Base-by-base conservation (phyloP, 2,329 filamentous ascomycete genomes). In the Gnomoniopsis smithogilvyi region DNA sequence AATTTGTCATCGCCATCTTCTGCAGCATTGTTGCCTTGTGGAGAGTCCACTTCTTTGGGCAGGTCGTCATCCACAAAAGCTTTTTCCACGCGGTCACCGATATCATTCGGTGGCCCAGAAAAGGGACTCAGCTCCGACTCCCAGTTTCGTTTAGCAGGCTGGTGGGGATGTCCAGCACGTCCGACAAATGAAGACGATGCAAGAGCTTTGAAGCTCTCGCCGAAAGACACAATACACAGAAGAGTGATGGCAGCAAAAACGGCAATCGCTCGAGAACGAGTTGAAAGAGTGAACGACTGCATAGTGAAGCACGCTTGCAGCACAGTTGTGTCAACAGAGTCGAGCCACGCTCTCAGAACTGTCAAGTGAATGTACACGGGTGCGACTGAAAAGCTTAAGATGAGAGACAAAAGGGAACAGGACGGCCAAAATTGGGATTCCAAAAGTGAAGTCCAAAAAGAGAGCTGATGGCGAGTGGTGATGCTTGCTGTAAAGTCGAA, bases 371-470 rank as follows among this genome's bases (percentile, higher is more conserved):
- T 24, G 45, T n/a, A n/a, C n/a, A 22, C 15, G 43, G n/a, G 15
- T 12, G 3, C 6, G 41, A 26, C 10, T 21, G 17, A 19, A 30
- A 51, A 7, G 41, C 11, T n/a, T n/a, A 19, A 43, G 38, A 52
- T 3, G 21, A 47, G 49, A 19, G 15, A 17, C 11, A 46, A 52
- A 51, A 54, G 47, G 57, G 21, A 38, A 51, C 52, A 54, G 57
- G 19, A 52, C 45, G 51, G 41, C 54, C 56, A 64, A 64, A 61
- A 62, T 33, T 41, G 46, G 51, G 38, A 50, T 54, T 63, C 62
- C 62, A 64, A 64, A 65, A 63, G 41, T 45, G 22, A 56, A 52
- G 59, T 62, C 59, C 63, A 60, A 63, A 63, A 63, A 60, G 61
- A 63, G 56, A 41, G 36, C 21, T 36, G 33, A 14, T 19, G 41